Evolutionary conservation across 352 stramenopile species (phyloP), one percentile per base, ranked within the genome.

Genomic region (Globisporangium viniferum): DNA sequence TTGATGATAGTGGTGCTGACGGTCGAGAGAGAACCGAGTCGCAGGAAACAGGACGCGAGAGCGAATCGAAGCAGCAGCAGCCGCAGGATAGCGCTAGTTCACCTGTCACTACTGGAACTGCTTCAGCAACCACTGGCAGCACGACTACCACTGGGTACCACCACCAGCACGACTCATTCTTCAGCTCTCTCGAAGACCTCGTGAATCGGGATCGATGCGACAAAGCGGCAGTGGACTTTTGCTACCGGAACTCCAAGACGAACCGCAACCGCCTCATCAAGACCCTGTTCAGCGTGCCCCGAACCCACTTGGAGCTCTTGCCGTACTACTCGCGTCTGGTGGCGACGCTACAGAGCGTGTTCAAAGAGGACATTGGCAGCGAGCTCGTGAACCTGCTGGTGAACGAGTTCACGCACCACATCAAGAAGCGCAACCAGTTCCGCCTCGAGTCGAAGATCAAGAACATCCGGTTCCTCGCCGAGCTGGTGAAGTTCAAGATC

Each of bases 401-500:
- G 59, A 85, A 92, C 51, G 96, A 99, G 73, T 98, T 99, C 71
- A 92, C 98, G 72, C 94, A 92, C 62, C 74, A 95, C 66, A 78
- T 97, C 66, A 91, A 98, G 89, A 90, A 98, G 33, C 88, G 97
- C 62, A 98, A 98, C 71, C 85, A 95, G 71, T 98, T 98, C 66
- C 84, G 96, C 0, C 77, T 97, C 33, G 96, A 99, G 75, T 96
- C 89, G 62, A 96, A 98, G 68, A 85, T 99, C 63, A 95, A 97
- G 68, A 99, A 98, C 74, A 97, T 97, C 29, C 83, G 95, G 6
- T 99, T 98, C 61, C 82, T 99, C 22, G 94, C 91, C 0, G 97
- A 99, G 77, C 73, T 99, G 0, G 96, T 98, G 15, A 99, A 99
- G 69, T 99, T 99, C 63, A 86, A 90, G 56, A 85, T 99, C 14